These are phyloP conservation scores for Globisporangium heterothallicum DNA, from an alignment of 352 stramenopile genomes.

Conservation along the genomic window DNA sequence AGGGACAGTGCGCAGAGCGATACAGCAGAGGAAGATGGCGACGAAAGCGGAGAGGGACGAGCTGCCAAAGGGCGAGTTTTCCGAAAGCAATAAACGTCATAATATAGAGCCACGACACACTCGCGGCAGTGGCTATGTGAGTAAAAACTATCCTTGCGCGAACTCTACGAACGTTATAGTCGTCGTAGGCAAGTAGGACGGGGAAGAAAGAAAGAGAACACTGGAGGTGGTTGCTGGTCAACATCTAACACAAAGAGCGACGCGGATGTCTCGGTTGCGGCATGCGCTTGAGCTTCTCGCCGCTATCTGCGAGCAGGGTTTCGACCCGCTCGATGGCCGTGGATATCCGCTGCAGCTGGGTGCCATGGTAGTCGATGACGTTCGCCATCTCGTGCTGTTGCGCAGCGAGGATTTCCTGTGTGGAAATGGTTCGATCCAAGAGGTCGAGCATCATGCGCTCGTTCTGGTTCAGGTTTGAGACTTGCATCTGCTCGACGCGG, in stretches of 20 bases:
- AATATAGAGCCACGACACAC: too few relatives aligned
- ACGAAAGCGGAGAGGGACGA: too few relatives aligned
- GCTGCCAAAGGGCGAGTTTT: too few relatives aligned
- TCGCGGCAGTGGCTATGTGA: too few relatives aligned
- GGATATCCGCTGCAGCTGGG: conserved; percentile 61
- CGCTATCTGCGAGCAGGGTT: conserved; percentile 43
- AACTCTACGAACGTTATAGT: too few relatives aligned
- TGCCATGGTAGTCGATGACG: conserved; percentile 56
- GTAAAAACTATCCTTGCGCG: too few relatives aligned
- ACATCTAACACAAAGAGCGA: conserved; percentile 12
- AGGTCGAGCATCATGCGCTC: conserved; percentile 71
- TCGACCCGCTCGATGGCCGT: conserved; percentile 68
- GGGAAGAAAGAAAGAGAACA: too few relatives aligned
- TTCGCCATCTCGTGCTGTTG: conserved; percentile 71
- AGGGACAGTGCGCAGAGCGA: too few relatives aligned
- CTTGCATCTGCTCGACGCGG: conserved; percentile 22
- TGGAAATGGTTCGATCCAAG: conserved; percentile 74
- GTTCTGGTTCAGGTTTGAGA: conserved; percentile 47
- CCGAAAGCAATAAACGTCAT: too few relatives aligned
- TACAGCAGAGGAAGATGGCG: too few relatives aligned
- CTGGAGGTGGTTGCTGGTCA: too few relatives aligned
- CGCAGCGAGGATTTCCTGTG: conserved; percentile 67
- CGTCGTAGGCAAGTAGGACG: too few relatives aligned
- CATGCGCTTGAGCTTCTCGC: conserved; percentile 23
- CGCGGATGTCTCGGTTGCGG: conserved; percentile 4